Percentiles rank a stretch among this genome's conserved stretches.
Conservation (phyloP, 768 basidiomycete genomes). For the Leccinum uliginosum region DNA sequence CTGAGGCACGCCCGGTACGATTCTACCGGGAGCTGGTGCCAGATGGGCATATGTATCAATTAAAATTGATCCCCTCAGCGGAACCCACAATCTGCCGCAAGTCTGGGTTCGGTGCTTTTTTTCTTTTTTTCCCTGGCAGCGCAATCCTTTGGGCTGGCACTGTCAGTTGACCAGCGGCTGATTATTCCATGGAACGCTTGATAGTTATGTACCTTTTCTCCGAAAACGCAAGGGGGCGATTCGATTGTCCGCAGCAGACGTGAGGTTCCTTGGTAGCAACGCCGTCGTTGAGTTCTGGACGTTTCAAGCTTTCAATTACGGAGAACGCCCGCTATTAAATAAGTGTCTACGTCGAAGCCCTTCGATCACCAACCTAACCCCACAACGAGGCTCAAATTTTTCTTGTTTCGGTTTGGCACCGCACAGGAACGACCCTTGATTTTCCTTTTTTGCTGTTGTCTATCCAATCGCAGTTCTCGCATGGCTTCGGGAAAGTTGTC, state of each 20-base stretch:
- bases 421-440: conserved; percentile 7
- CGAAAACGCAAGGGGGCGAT: background rate
- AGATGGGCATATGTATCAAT: background rate
- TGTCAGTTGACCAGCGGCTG: conserved; percentile 7
- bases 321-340: background rate
- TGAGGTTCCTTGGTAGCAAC: background rate
- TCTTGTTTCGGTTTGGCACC: background rate
- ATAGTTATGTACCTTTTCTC: conserved; percentile 1
- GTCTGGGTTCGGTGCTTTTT: conserved; percentile 3
- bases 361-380: conserved; percentile 6
- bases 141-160: conserved; percentile 8
- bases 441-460: conserved; percentile 5
- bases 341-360: background rate
- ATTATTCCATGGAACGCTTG: conserved; percentile 5
- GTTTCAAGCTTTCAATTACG: conserved; percentile 18
- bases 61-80: conserved; percentile 8
- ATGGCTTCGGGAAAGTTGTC: conserved; percentile 14
- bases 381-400: conserved; percentile 5
- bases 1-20: conserved; percentile 3
- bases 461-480: conserved; percentile 7
- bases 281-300: background rate
- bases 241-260: conserved; percentile 9
- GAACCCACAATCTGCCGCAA: conserved; percentile 2
- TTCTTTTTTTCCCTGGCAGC: background rate
- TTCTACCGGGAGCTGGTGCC: conserved; percentile 9